Base-by-base conservation (phyloP, 306 rosid species). In the Adenanthera pavonina region DNA sequence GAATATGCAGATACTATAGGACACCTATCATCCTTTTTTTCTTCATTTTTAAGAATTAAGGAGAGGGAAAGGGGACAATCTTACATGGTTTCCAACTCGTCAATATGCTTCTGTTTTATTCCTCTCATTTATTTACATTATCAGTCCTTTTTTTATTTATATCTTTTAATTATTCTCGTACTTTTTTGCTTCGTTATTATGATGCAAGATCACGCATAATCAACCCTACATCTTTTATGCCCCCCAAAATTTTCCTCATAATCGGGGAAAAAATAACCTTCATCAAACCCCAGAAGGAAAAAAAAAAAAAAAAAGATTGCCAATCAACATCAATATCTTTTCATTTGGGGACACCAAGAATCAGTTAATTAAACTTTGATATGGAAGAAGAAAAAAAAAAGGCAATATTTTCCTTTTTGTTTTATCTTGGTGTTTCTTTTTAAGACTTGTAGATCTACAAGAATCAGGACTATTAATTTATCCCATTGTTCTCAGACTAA, bases 11-110 rank as follows among this genome's bases (percentile, higher is more conserved):
- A 82, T 46, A 71, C 30, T 25, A 61, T 51, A 46, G 79, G 74
- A 76, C 87, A 77, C 74, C 65, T 72, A 48, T 82, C 79, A 77
- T 77, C 72, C 75, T 79, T 75, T 43, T 59, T 47, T 16, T 44
- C 70, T 72, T 78, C 17, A 57, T 46, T 13, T 17, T 67, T 67
- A 43, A 1, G 15, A 66, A 38, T n/a, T 38, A 72, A 74, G 57
- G 69, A 68, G 59, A 66, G 72, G 19, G 72, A 40, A 65, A 9
- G 66, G 88, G 46, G 88, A 88, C 89, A 85, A 73, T 77, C 79
- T 77, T 74, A 77, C 68, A 83, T 85, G 89, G 76, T 75, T 77
- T 78, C 84, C 89, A 88, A 88, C 90, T 79, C 77, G 72, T 16
- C 64, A 84, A 76, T 78, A 83, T 80, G 71, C 65, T 11, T 33